These are phyloP conservation scores for Talaromyces sp. DNA, from an alignment of 2,329 filamentous ascomycete genomes.

Conservation along the genomic window DNA sequence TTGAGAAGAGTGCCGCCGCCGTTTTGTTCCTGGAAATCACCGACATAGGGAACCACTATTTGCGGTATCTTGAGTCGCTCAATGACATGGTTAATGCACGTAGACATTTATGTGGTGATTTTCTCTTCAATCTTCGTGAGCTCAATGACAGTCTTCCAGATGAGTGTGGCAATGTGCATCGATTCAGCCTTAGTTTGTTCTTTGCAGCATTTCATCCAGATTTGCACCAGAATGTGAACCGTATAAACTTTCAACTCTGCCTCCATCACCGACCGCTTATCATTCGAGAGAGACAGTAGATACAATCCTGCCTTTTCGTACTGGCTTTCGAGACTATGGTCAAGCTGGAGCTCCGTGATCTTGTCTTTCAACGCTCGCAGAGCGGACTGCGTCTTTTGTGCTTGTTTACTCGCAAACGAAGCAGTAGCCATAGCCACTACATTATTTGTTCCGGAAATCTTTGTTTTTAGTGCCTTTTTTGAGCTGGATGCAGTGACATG, in stretches of 20 bases:
- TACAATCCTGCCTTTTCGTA: constrained; percentile 48
- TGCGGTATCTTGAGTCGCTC: constrained; percentile 26
- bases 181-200: neutral
- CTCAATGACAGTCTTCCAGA: constrained; percentile 34
- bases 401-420: neutral
- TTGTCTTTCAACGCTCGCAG: neutral
- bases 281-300: constrained; percentile 34
- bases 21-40: constrained; percentile 52
- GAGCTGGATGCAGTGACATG: neutral
- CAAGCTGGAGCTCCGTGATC: neutral
- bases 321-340: constrained; percentile 22
- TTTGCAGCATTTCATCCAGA: constrained; percentile 14
- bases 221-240: constrained; percentile 17
- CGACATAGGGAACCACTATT: constrained; percentile 61
- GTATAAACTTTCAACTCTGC: constrained; percentile 37
- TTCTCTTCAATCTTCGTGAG: constrained; percentile 32
- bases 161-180: neutral
- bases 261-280: constrained; percentile 34
- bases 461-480: neutral
- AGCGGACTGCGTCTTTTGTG: neutral
- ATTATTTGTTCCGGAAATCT: neutral
- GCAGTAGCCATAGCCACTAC: neutral
- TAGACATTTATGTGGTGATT: constrained; percentile 37
- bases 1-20: constrained; percentile 31
- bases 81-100: constrained; percentile 26